Evolutionary conservation across 192 early-diverging fungal genomes (phyloP).

Genomic region (Coemansia sp.): DNA sequence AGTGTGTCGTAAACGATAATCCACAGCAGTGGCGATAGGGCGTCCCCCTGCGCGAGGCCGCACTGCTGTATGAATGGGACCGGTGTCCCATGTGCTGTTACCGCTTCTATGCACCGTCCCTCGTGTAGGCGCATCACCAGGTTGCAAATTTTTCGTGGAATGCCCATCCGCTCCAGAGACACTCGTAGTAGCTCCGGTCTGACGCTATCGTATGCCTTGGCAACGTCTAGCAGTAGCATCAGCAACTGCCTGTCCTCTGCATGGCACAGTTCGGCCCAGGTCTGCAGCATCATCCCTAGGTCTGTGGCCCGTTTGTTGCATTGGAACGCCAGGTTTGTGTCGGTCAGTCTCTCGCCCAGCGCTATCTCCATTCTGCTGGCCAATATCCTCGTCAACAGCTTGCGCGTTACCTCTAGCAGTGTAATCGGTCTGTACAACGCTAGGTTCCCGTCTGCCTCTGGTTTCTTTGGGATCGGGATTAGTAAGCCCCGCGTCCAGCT

Average conservation of each 20-base stretch:
- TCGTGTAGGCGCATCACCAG: conserved; percentile 1
- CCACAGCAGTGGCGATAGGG: conserved; percentile 17
- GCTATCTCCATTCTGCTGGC: background rate
- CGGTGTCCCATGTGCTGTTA: background rate
- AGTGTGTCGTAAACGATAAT: conserved; percentile 9
- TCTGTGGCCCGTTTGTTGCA: conserved; percentile 10
- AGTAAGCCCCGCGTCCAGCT: background rate
- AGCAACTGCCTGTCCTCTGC: background rate
- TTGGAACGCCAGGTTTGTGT: conserved; percentile 6
- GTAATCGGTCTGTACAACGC: conserved; percentile 2
- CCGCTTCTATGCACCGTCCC: background rate
- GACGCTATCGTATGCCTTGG: conserved; percentile 19
- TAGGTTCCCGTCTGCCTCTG: background rate
- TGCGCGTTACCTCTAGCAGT: background rate
- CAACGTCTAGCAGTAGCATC: conserved; percentile 12
- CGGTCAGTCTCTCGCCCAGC: background rate
- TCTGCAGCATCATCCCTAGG: conserved; percentile 2
- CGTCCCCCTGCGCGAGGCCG: conserved; percentile 8
- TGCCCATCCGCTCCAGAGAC: background rate
- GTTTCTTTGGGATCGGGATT: conserved; percentile 7
- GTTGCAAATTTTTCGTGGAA: background rate
- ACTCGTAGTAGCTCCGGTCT: background rate
- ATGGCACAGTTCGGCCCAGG: background rate
- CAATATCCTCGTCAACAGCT: conserved; percentile 7
- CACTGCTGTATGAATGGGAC: conserved; percentile 6